These are phyloP conservation scores for Spinacia oleracea DNA, from an alignment of 179 eudicot genomes.

Conservation along the genomic window DNA sequence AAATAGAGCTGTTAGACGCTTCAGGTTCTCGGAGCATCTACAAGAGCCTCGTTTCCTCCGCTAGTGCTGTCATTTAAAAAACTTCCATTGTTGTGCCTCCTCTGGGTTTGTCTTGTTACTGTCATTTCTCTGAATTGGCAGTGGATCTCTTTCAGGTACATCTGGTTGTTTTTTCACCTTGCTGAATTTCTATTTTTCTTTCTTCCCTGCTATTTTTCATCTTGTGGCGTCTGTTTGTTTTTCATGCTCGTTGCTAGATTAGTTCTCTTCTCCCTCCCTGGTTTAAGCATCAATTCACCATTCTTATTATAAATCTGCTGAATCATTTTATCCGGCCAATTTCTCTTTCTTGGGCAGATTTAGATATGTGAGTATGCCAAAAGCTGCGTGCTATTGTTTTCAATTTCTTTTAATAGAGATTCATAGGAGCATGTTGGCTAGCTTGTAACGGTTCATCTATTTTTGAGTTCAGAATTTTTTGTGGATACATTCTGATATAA, in stretches of 20 bases:
- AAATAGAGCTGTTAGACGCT: neutral
- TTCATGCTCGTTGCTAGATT: slow-evolving; percentile 7
- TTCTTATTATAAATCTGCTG: neutral
- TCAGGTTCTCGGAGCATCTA: slow-evolving; percentile 1
- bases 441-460: neutral
- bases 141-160: slow-evolving; percentile 14
- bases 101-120: slow-evolving; percentile 5
- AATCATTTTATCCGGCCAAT: neutral
- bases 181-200: neutral
- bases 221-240: neutral
- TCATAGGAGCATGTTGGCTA: neutral
- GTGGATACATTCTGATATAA: too few species aligned
- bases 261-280: neutral
- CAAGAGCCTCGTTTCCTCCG: slow-evolving; percentile 4
- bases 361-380: slow-evolving; percentile 1
- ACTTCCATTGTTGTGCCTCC: slow-evolving; percentile 4
- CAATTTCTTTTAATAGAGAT: neutral
- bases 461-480: too few species aligned
- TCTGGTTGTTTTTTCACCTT: slow-evolving; percentile 1
- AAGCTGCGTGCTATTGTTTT: neutral
- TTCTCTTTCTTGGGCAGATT: neutral
- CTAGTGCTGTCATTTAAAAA: neutral
- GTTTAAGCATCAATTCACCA: slow-evolving; percentile 6
- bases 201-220: neutral
- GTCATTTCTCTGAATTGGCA: slow-evolving; percentile 6